Conservation (phyloP, 2,329 filamentous ascomycete species). For the Neonectria ditissima region DNA sequence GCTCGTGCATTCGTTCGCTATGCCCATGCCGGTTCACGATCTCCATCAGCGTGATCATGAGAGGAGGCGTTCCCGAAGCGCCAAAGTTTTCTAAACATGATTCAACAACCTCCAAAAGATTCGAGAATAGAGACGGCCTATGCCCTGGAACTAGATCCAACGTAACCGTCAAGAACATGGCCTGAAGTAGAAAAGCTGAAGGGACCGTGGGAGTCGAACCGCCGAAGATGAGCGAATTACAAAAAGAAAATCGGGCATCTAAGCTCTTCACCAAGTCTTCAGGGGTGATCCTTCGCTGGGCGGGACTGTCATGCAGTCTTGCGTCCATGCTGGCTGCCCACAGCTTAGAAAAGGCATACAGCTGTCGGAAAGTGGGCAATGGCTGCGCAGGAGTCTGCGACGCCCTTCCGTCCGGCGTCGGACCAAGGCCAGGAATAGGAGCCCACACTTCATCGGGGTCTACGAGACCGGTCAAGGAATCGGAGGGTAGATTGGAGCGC, state of each 20-base stretch:
- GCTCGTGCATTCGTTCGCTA: constrained; percentile 47
- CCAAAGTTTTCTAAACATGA: constrained; percentile 50
- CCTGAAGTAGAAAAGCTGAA: constrained; percentile 53
- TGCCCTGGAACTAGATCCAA: constrained; percentile 48
- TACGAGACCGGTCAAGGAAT: constrained; percentile 26
- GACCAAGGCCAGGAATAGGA: constrained; percentile 38
- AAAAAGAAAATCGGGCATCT: constrained; percentile 52
- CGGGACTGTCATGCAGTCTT: constrained; percentile 29
- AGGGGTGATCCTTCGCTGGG: constrained; percentile 31
- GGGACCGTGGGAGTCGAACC: constrained; percentile 50
- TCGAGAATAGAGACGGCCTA: constrained; percentile 52
- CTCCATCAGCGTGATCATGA: constrained; percentile 51
- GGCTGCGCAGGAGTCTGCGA: constrained; percentile 45
- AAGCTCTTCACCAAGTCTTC: constrained; percentile 50
- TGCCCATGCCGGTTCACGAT: constrained; percentile 50
- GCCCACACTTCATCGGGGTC: constrained; percentile 36
- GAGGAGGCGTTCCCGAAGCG: constrained; percentile 49
- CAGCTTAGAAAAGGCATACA: constrained; percentile 54
- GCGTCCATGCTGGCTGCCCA: constrained; percentile 45
- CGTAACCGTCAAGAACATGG: constrained; percentile 53
- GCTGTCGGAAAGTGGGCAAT: constrained; percentile 57
- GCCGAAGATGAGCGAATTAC: constrained; percentile 53
- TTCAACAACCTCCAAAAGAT: constrained; percentile 52
- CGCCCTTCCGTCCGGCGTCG: neutral
- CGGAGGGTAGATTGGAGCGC: constrained; percentile 33